These are phyloP conservation scores for Parasitella parasitica DNA, from an alignment of 371 early-diverging fungal species.

Conservation along the genomic window DNA sequence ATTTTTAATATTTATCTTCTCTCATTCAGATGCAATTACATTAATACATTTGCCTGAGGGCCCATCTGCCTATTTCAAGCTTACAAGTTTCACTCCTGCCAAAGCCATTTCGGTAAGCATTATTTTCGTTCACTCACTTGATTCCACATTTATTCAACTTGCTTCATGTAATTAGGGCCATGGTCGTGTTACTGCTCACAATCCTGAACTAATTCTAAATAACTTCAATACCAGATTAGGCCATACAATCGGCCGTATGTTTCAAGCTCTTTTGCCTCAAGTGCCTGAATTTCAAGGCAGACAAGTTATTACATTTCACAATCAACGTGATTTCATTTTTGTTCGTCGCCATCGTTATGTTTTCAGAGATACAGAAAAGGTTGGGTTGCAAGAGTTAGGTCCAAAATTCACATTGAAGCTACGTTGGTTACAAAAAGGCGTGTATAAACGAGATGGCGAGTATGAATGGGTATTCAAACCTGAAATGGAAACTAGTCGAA, in stretches of 20 bases:
- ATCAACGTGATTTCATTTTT: conserved; percentile 99
- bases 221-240: conserved; percentile 98
- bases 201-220: conserved; percentile 97
- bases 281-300: conserved; percentile 95
- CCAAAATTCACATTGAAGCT: conserved; percentile 96
- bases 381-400: conserved; percentile 94
- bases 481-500: conserved; percentile 84
- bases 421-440: conserved; percentile 92
- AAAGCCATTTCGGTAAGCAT: conserved; percentile 76
- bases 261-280: conserved; percentile 95
- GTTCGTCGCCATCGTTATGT: conserved; percentile 97
- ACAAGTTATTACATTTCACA: conserved; percentile 97
- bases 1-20: not conserved
- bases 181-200: conserved; percentile 80
- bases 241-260: conserved; percentile 95
- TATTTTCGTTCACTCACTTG: too few relatives aligned
- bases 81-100: conserved; percentile 76
- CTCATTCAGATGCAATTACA: conserved; percentile 75
- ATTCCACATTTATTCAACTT: too few relatives aligned
- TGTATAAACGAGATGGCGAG: conserved; percentile 88
- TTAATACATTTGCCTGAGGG: conserved; percentile 96
- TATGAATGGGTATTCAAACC: conserved; percentile 95
- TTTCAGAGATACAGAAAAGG: conserved; percentile 87
- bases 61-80: conserved; percentile 95
- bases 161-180: conserved; percentile 71